Percentiles rank a stretch among this genome's conserved stretches.
Evolutionary conservation across 1,139 yeast species (phyloP).

Genomic region (Candida sanyaensis): DNA sequence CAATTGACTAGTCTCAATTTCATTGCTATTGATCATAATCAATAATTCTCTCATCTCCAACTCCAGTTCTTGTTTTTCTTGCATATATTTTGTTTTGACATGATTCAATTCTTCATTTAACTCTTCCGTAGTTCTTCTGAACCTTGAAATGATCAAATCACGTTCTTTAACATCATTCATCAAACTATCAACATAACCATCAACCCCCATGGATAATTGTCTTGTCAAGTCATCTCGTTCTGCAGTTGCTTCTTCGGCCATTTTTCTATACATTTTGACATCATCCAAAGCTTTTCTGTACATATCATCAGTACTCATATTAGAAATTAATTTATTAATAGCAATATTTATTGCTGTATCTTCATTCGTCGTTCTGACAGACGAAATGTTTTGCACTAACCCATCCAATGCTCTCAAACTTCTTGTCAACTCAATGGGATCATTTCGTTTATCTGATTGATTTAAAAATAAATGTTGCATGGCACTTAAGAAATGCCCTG

Average conservation of each 20-base stretch:
- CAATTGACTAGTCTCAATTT: conserved; percentile 29
- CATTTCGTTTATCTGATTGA: conserved; percentile 59
- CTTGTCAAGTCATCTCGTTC: conserved; percentile 80
- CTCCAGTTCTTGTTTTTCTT: conserved; percentile 85
- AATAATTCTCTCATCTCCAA: conserved; percentile 85
- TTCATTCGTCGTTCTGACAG: conserved; percentile 63
- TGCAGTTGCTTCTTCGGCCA: conserved; percentile 79
- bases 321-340: conserved; percentile 72
- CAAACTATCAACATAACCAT: conserved; percentile 76
- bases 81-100: conserved; percentile 63
- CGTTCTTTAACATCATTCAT: conserved; percentile 74
- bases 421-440: conserved; percentile 54
- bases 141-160: conserved; percentile 64
- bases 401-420: conserved; percentile 83
- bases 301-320: conserved; percentile 89
- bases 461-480: conserved; percentile 81
- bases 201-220: conserved; percentile 78
- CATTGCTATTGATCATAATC: conserved; percentile 54
- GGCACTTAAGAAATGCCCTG: conserved; percentile 71
- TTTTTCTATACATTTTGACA: conserved; percentile 62
- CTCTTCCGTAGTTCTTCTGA: conserved; percentile 67
- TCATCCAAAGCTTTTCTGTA: conserved; percentile 80
- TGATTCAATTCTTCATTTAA: conserved; percentile 70
- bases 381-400: conserved; percentile 75
- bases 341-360: conserved; percentile 82